A percentile compares a stretch with the other conserved stretches of the same genome.
These are phyloP conservation scores for Chaetomiaceae sp. DNA, from an alignment of 2,329 filamentous ascomycete species.

Conservation along the genomic window DNA sequence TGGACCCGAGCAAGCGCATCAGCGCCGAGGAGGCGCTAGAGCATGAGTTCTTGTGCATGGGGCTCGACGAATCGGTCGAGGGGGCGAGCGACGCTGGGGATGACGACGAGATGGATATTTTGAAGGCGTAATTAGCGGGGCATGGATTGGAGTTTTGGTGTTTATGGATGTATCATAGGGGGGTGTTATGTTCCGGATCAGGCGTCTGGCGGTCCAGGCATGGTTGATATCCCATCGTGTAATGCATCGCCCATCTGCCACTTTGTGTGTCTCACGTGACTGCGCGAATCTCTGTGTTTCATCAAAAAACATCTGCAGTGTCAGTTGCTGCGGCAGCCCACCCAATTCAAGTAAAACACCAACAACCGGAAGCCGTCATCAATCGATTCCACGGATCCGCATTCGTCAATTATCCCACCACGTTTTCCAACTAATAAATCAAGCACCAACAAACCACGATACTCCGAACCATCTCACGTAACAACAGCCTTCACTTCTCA, in stretches of 20 bases:
- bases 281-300: not conserved
- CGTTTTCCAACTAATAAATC: too few species aligned
- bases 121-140: slow-evolving; percentile 32
- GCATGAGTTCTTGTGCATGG: slow-evolving; percentile 61
- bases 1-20: slow-evolving; percentile 69
- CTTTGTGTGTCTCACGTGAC: slow-evolving; percentile 11
- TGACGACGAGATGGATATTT: slow-evolving; percentile 53
- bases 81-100: slow-evolving; percentile 33
- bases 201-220: not conserved
- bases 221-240: slow-evolving; percentile 7
- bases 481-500: too few species aligned
- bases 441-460: too few species aligned
- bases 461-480: too few species aligned
- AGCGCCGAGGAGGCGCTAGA: slow-evolving; percentile 68
- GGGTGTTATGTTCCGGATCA: not conserved
- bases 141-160: slow-evolving; percentile 13
- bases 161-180: not conserved
- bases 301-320: not conserved
- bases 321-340: not conserved
- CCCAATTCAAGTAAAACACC: too few species aligned
- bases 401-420: too few species aligned
- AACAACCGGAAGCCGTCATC: not conserved
- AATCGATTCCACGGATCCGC: too few species aligned
- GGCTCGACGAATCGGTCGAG: slow-evolving; percentile 26
- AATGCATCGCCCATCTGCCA: not conserved